Conservation (phyloP, 495 filamentous ascomycete genomes). For the Hyaloscypha bicolor region DNA sequence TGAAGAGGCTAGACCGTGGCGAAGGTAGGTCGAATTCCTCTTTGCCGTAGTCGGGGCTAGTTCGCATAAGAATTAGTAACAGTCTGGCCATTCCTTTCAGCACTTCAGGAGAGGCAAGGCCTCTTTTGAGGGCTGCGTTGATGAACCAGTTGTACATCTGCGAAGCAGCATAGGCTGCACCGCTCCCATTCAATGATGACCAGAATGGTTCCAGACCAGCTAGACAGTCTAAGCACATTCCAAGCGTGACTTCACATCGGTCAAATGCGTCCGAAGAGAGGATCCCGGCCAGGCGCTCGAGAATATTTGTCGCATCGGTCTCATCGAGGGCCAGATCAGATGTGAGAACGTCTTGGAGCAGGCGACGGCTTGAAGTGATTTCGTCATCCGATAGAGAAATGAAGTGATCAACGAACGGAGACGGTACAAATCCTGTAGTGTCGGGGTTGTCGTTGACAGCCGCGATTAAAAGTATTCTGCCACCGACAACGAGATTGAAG, state of each 20-base stretch:
- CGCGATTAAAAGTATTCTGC: conserved; percentile 44
- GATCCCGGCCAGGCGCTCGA: conserved; percentile 42
- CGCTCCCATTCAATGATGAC: conserved; percentile 48
- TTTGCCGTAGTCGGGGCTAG: conserved; percentile 63
- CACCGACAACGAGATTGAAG: conserved; percentile 47
- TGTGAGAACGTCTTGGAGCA: conserved; percentile 51
- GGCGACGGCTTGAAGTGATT: conserved; percentile 45
- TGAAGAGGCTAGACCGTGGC: conserved; percentile 73
- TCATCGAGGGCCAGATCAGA: conserved; percentile 45
- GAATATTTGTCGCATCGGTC: conserved; percentile 45
- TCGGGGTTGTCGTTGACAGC: conserved; percentile 39
- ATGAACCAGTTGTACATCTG: conserved; percentile 84
- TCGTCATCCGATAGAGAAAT: conserved; percentile 59
- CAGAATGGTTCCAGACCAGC: conserved; percentile 65
- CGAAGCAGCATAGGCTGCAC: conserved; percentile 58
- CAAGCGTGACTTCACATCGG: conserved; percentile 75
- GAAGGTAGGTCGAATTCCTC: conserved; percentile 57
- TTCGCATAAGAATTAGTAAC: conserved; percentile 65
- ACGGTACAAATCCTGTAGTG: conserved; percentile 39
- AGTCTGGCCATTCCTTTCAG: conserved; percentile 67
- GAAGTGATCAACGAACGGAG: conserved; percentile 59
- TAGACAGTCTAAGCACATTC: conserved; percentile 71
- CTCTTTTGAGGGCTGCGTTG: conserved; percentile 60
- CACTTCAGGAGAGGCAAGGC: conserved; percentile 66
- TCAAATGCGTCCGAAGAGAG: conserved; percentile 30